These are phyloP conservation scores for Lactarius trivialis DNA, from an alignment of 768 basidiomycete genomes.

Conservation along the genomic window DNA sequence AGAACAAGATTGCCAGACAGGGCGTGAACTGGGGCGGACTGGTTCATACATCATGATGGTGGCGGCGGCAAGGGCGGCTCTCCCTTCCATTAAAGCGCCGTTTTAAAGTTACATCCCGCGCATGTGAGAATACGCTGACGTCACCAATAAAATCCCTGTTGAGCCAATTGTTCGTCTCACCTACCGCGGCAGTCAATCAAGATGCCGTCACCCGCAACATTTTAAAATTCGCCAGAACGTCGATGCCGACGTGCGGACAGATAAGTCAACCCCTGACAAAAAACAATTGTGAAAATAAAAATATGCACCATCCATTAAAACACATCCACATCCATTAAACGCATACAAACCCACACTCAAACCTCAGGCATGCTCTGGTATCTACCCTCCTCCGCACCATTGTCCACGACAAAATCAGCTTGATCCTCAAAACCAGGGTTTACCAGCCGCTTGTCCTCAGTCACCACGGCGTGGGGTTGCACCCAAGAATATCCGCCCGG, in stretches of 20 bases:
- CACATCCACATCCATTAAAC: background rate
- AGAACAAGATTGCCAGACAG: background rate
- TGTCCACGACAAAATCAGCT: slow-evolving; percentile 5
- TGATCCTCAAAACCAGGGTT: slow-evolving; percentile 56
- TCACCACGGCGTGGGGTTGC: slow-evolving; percentile 49
- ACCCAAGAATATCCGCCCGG: slow-evolving; percentile 80
- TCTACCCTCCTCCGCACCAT: slow-evolving; percentile 18
- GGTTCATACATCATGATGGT: background rate
- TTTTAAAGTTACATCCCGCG: slow-evolving; percentile 10
- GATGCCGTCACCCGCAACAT: background rate
- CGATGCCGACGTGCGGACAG: background rate
- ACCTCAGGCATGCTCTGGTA: background rate
- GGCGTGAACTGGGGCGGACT: background rate
- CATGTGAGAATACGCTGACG: slow-evolving; percentile 14
- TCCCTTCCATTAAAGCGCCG: slow-evolving; percentile 15
- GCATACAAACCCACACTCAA: background rate
- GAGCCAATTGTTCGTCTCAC: slow-evolving; percentile 4
- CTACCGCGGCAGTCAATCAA: slow-evolving; percentile 10
- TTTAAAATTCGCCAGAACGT: slow-evolving; percentile 1
- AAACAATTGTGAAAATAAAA: slow-evolving; percentile 1
- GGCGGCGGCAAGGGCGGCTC: background rate
- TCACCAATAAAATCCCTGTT: background rate
- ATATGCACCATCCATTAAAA: too few relatives aligned
- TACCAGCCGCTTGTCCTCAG: slow-evolving; percentile 64
- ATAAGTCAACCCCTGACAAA: background rate